Evolutionary conservation across 345 rosid species (phyloP).

Genomic region (Eucalyptus regnans): DNA sequence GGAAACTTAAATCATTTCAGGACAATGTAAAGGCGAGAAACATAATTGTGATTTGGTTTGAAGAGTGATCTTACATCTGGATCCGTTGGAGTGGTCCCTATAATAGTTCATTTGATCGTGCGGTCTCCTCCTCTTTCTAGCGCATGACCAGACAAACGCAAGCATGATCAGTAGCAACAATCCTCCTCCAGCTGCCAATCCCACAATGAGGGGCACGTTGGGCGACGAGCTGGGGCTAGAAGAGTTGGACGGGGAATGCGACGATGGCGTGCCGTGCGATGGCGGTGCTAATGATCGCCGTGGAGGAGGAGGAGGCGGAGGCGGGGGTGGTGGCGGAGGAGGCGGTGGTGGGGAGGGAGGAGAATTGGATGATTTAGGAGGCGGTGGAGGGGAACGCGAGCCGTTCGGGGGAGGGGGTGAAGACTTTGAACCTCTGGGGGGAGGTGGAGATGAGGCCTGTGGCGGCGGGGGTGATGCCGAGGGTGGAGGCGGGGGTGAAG

Average conservation of each 20-base stretch:
- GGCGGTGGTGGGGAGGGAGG: conserved; percentile 11
- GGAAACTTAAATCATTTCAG: background rate
- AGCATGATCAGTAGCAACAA: conserved; percentile 29
- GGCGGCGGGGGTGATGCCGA: conserved; percentile 1
- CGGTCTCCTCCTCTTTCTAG: conserved; percentile 35
- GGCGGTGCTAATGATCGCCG: conserved; percentile 14
- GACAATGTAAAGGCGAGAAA: background rate
- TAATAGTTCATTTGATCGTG: conserved; percentile 23
- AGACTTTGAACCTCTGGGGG: background rate
- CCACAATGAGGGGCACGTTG: conserved; percentile 7
- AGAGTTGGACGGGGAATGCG: background rate
- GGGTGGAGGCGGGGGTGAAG: background rate
- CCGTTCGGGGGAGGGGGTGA: background rate
- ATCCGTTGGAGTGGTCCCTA: conserved; percentile 3
- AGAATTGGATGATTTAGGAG: background rate
- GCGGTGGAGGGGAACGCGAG: background rate
- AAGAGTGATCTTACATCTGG: background rate
- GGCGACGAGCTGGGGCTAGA: background rate
- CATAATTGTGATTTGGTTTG: background rate
- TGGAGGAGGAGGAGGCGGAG: conserved; percentile 24
- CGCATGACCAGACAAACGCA: conserved; percentile 16
- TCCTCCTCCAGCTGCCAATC: conserved; percentile 27
- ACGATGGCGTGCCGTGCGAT: conserved; percentile 7
- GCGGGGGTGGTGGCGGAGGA: conserved; percentile 5
- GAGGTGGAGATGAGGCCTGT: background rate